A percentile compares a stretch with the other conserved stretches of the same genome.
These are phyloP conservation scores for Corniculantispora saksenae DNA, from an alignment of 2,329 filamentous ascomycete species.

Conservation along the genomic window DNA sequence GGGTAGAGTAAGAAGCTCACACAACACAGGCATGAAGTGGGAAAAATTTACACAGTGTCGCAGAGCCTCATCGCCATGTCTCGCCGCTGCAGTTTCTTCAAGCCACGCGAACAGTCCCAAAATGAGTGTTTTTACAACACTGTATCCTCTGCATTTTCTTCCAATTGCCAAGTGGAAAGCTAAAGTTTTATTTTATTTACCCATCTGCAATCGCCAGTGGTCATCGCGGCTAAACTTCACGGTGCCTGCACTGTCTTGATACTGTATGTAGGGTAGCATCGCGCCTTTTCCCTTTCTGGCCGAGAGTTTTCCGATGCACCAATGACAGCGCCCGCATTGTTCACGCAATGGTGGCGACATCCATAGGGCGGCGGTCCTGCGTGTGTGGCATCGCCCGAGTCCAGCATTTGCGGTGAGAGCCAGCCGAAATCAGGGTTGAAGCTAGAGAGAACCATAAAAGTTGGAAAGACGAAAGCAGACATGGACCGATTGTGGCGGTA, in stretches of 20 bases:
- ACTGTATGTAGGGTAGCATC: conserved; percentile 17
- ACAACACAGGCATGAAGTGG: no score
- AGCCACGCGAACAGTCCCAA: no score
- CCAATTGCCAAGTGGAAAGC: no score
- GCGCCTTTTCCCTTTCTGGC: conserved; percentile 11
- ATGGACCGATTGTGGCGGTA: no score
- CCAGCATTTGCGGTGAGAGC: not conserved
- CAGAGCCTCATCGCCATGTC: not conserved
- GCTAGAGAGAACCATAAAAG: no score
- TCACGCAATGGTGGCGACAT: conserved; percentile 12
- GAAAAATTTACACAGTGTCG: conserved; percentile 17
- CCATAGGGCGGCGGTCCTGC: not conserved
- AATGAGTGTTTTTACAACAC: no score
- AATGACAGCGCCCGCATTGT: not conserved
- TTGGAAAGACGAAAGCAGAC: no score
- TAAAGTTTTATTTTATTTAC: not conserved
- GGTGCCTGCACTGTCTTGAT: not conserved
- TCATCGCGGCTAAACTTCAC: conserved; percentile 19
- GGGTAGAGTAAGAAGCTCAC: not conserved
- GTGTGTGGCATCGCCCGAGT: no score
- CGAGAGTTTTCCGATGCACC: not conserved
- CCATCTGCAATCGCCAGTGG: not conserved
- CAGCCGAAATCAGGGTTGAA: no score
- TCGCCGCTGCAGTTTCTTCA: not conserved
- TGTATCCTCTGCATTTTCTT: no score